Evolutionary conservation across 495 filamentous ascomycete genomes (phyloP).

Genomic region (Hypoxylon perforatum): DNA sequence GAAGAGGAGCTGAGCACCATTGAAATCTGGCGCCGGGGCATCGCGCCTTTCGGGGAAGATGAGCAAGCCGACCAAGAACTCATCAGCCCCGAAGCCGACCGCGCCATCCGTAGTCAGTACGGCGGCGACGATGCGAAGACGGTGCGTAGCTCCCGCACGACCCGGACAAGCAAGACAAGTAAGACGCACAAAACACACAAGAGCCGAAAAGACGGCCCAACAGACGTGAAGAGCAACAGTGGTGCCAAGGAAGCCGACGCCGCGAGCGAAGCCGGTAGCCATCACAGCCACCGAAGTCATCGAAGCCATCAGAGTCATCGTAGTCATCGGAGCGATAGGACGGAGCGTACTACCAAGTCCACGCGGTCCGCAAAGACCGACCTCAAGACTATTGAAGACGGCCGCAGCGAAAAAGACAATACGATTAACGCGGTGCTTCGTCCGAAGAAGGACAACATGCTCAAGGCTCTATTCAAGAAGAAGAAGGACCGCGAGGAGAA

Average conservation of each 20-base stretch:
- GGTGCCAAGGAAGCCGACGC: conserved; percentile 28
- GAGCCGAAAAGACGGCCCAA: conserved; percentile 36
- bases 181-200: conserved; percentile 44
- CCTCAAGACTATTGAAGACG: conserved; percentile 48
- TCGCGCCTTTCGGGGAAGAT: conserved; percentile 66
- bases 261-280: conserved; percentile 41
- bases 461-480: conserved; percentile 62
- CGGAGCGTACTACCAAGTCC: conserved; percentile 43
- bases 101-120: conserved; percentile 56
- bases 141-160: conserved; percentile 39
- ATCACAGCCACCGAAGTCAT: conserved; percentile 32
- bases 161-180: conserved; percentile 32
- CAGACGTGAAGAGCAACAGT: conserved; percentile 44
- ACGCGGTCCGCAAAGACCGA: conserved; percentile 43
- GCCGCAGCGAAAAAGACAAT: conserved; percentile 47
- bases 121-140: conserved; percentile 48
- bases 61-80: conserved; percentile 87
- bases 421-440: conserved; percentile 37
- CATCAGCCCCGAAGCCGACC: conserved; percentile 80
- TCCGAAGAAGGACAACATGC: conserved; percentile 63
- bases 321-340: conserved; percentile 45
- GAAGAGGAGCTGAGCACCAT: conserved; percentile 70
- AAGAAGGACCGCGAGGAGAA: conserved; percentile 57
- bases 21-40: conserved; percentile 87
- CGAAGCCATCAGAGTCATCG: conserved; percentile 45